These are phyloP conservation scores for Grigorovia transvaalensis DNA, from an alignment of 805 yeast genomes.

Conservation along the genomic window DNA sequence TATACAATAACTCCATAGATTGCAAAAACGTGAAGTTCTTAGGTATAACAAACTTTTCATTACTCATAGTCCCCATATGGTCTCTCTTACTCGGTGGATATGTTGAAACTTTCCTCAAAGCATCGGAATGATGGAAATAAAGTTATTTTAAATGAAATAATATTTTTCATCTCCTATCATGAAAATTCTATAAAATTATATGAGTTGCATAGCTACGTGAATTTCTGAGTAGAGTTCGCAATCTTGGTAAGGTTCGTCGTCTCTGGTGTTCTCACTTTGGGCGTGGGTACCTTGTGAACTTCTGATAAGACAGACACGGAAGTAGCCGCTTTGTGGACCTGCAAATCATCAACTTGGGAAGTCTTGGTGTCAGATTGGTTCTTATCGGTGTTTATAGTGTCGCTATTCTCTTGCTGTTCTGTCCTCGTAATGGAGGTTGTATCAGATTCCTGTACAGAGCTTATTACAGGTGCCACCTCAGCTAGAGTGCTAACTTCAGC, in stretches of 20 bases:
- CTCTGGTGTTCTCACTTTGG: neutral
- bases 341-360: too few species aligned
- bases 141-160: neutral
- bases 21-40: conserved; percentile 22
- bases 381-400: too few species aligned
- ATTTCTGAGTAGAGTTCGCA: neutral
- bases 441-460: too few species aligned
- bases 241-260: neutral
- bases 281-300: neutral
- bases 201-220: neutral
- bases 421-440: too few species aligned
- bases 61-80: conserved; percentile 8
- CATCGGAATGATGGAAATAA: neutral
- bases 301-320: neutral
- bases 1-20: conserved; percentile 21
- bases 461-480: neutral
- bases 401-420: too few species aligned
- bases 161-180: neutral
- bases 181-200: neutral
- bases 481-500: neutral
- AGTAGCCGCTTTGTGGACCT: too few species aligned
- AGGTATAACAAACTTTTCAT: conserved; percentile 23
- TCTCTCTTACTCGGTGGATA: neutral
- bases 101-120: neutral
- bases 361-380: too few species aligned